Conservation (phyloP, 192 early-diverging fungal species). For the Coemansia sp. region DNA sequence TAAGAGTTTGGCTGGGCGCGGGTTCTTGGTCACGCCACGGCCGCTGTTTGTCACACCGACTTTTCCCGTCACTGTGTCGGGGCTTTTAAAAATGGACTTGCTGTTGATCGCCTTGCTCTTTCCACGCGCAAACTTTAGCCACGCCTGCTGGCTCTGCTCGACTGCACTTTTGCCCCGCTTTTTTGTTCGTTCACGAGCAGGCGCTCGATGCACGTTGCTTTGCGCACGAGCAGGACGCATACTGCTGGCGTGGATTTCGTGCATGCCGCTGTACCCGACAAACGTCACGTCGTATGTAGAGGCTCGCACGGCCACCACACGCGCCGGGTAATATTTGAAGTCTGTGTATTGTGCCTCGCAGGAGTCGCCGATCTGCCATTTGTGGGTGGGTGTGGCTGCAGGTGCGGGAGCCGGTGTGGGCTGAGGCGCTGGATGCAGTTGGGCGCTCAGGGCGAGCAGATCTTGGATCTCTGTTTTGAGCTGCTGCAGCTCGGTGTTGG, state of each 20-base stretch:
- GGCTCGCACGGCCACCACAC: slow-evolving; percentile 15
- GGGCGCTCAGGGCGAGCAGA: slow-evolving; percentile 24
- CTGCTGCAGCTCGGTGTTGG: slow-evolving; percentile 40
- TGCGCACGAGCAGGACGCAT: slow-evolving; percentile 6
- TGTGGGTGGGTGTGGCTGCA: background rate
- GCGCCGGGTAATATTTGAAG: slow-evolving; percentile 19
- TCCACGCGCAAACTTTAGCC: slow-evolving; percentile 49
- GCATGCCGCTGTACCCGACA: slow-evolving; percentile 36
- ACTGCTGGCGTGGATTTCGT: slow-evolving; percentile 13
- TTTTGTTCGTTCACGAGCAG: too few relatives aligned
- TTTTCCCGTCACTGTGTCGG: slow-evolving; percentile 37
- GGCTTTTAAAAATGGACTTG: slow-evolving; percentile 52
- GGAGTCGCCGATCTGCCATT: slow-evolving; percentile 23
- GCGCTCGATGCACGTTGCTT: background rate
- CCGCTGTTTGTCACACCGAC: slow-evolving; percentile 49
- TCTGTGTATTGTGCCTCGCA: slow-evolving; percentile 30
- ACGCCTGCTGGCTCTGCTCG: slow-evolving; percentile 38
- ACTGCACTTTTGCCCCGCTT: slow-evolving; percentile 11
- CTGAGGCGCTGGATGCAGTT: slow-evolving; percentile 13
- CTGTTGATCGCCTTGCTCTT: slow-evolving; percentile 53
- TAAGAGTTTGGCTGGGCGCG: background rate
- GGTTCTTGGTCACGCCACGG: slow-evolving; percentile 45
- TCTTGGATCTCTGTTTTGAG: slow-evolving; percentile 41
- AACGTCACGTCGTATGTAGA: slow-evolving; percentile 21
- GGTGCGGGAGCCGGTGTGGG: background rate